Percentiles rank a stretch among this genome's conserved stretches.
These are phyloP conservation scores for Apostasia shenzhenica DNA, from an alignment of 106 monocot species.

Conservation along the genomic window DNA sequence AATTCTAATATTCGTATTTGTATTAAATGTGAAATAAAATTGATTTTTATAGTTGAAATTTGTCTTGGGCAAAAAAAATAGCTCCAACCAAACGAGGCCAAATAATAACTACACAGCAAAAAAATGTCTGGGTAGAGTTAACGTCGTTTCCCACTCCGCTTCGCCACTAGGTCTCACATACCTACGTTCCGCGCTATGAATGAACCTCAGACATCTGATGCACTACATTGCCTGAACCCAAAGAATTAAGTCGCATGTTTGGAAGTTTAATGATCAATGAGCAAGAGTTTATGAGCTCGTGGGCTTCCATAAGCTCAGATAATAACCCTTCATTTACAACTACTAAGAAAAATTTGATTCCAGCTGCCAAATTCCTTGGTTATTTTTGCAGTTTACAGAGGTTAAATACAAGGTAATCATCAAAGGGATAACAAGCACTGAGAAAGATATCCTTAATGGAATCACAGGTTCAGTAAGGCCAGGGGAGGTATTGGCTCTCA, in stretches of 20 bases:
- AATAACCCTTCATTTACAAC: slow-evolving; percentile 8
- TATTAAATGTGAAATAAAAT: too few species aligned
- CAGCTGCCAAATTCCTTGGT: slow-evolving; percentile 2
- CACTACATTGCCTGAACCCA: too few species aligned
- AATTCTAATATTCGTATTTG: too few species aligned
- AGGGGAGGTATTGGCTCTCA: slow-evolving; percentile 70
- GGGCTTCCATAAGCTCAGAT: slow-evolving; percentile 6
- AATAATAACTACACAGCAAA: too few species aligned
- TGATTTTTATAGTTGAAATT: too few species aligned
- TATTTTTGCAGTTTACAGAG: slow-evolving; percentile 71
- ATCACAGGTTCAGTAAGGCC: slow-evolving; percentile 84
- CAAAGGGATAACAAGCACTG: slow-evolving; percentile 47
- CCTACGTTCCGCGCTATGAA: too few species aligned
- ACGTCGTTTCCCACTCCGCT: too few species aligned
- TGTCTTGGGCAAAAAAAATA: too few species aligned
- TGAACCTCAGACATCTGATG: neutral
- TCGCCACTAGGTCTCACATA: too few species aligned
- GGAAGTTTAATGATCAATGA: slow-evolving; percentile 3
- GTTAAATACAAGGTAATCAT: slow-evolving; percentile 63
- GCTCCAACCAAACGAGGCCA: too few species aligned
- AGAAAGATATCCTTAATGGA: slow-evolving; percentile 65
- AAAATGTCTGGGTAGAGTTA: too few species aligned
- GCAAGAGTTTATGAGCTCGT: slow-evolving; percentile 5
- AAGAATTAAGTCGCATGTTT: too few species aligned
- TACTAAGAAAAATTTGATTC: slow-evolving; percentile 15